Conservation (phyloP, 2,329 filamentous ascomycete genomes). For the Esteya vermicola region DNA sequence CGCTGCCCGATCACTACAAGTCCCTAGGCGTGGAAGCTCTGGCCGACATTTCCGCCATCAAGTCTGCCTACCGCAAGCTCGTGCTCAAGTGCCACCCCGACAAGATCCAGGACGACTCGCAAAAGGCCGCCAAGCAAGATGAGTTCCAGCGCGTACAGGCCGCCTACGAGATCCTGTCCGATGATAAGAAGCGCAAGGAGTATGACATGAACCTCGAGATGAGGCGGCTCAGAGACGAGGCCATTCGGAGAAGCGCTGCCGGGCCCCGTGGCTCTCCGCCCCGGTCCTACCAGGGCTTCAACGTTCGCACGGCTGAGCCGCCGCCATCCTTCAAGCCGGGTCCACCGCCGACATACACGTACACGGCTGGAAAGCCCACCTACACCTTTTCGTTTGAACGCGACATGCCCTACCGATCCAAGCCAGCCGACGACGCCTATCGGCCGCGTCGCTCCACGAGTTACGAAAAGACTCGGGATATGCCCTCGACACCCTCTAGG, state of each 20-base stretch:
- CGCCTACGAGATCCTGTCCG: slow-evolving; percentile 79
- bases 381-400: slow-evolving; percentile 36
- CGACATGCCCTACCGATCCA: slow-evolving; percentile 22
- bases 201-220: slow-evolving; percentile 68
- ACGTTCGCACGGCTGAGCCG: slow-evolving; percentile 38
- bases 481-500: no score
- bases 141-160: slow-evolving; percentile 88
- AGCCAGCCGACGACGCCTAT: slow-evolving; percentile 23
- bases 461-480: slow-evolving; percentile 21
- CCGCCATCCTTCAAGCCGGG: slow-evolving; percentile 24
- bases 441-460: slow-evolving; percentile 31
- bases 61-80: slow-evolving; percentile 69
- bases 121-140: slow-evolving; percentile 66
- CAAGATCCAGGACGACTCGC: slow-evolving; percentile 65
- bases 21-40: slow-evolving; percentile 59
- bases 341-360: slow-evolving; percentile 15
- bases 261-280: slow-evolving; percentile 25
- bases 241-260: slow-evolving; percentile 26
- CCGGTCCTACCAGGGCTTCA: slow-evolving; percentile 22
- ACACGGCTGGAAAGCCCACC: slow-evolving; percentile 21
- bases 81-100: slow-evolving; percentile 84
- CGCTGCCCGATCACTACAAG: slow-evolving; percentile 63
- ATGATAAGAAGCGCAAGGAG: slow-evolving; percentile 55
- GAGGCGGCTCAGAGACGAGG: slow-evolving; percentile 46
- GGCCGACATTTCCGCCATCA: slow-evolving; percentile 58